Conservation (phyloP, 1,284 basidiomycete species). For the Ceratobasidium sp. region DNA sequence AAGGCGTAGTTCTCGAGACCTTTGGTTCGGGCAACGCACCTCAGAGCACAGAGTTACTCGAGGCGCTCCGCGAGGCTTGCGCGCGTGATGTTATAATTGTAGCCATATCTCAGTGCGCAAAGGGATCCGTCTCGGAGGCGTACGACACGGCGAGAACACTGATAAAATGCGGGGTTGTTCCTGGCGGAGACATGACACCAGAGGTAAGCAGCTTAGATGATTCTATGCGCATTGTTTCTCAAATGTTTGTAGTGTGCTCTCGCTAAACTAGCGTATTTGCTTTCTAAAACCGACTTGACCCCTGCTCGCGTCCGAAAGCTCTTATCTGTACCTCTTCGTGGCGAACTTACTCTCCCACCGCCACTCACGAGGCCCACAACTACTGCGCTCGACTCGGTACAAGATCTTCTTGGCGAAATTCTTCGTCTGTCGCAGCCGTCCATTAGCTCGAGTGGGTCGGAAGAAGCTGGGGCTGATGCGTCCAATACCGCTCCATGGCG, state of each 20-base stretch:
- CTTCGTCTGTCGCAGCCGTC: conserved; percentile 64
- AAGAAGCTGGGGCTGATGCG: not conserved
- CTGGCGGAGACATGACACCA: conserved; percentile 92
- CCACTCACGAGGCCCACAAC: conserved; percentile 56
- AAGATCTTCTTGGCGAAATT: conserved; percentile 71
- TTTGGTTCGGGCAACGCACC: conserved; percentile 91
- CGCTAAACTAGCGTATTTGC: conserved; percentile 86
- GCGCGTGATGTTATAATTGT: conserved; percentile 87
- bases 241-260: conserved; percentile 73
- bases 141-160: conserved; percentile 86
- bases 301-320: conserved; percentile 75
- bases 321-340: conserved; percentile 82
- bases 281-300: conserved; percentile 84
- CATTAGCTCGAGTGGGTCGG: conserved; percentile 50
- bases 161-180: conserved; percentile 75
- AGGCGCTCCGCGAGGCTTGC: conserved; percentile 80
- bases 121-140: conserved; percentile 79
- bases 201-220: conserved; percentile 65
- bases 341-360: conserved; percentile 76
- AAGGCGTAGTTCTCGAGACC: conserved; percentile 86
- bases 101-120: conserved; percentile 89
- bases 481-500: conserved; percentile 73
- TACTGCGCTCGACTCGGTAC: conserved; percentile 67
- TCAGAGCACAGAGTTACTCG: conserved; percentile 72
- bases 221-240: not conserved